Conservation (phyloP, 306 rosid genomes). For the Inga oerstediana region DNA sequence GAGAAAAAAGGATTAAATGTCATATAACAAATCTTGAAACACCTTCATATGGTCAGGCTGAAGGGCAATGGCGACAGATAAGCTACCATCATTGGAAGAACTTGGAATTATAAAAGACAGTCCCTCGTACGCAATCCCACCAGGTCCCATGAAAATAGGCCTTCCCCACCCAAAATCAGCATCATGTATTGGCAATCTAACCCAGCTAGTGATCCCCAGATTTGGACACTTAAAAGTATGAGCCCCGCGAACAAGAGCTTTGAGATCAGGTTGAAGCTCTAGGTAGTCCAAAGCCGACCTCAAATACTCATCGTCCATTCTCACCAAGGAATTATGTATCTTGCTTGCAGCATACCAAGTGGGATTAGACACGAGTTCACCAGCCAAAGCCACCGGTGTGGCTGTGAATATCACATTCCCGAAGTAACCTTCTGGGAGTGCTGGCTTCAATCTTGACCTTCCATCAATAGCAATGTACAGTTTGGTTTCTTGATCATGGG, state of each 20-base stretch:
- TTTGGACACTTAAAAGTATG: neutral
- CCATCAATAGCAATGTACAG: neutral
- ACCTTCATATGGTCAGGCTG: conserved; percentile 50
- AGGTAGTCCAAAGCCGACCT: conserved; percentile 4
- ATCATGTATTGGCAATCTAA: conserved; percentile 66
- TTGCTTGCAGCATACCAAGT: conserved; percentile 78
- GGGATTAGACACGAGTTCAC: conserved; percentile 71
- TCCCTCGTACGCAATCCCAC: neutral
- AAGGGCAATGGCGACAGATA: conserved; percentile 51
- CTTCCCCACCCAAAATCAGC: conserved; percentile 55
- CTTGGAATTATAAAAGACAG: conserved; percentile 66
- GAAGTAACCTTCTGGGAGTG: conserved; percentile 78
- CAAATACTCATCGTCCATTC: conserved; percentile 57
- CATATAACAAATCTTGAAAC: conserved; percentile 56
- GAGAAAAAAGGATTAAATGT: conserved; percentile 39
- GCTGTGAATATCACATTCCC: conserved; percentile 87
- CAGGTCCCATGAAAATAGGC: conserved; percentile 10
- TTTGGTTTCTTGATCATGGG: neutral
- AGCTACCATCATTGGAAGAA: conserved; percentile 63
- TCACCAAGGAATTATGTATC: conserved; percentile 61
- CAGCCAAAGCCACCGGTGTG: conserved; percentile 64
- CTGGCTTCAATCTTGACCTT: conserved; percentile 42
- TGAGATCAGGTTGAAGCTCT: neutral
- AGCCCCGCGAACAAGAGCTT: neutral
- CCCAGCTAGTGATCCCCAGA: conserved; percentile 2